Conservation (phyloP, 345 rosid species). For the Turnera subulata region DNA sequence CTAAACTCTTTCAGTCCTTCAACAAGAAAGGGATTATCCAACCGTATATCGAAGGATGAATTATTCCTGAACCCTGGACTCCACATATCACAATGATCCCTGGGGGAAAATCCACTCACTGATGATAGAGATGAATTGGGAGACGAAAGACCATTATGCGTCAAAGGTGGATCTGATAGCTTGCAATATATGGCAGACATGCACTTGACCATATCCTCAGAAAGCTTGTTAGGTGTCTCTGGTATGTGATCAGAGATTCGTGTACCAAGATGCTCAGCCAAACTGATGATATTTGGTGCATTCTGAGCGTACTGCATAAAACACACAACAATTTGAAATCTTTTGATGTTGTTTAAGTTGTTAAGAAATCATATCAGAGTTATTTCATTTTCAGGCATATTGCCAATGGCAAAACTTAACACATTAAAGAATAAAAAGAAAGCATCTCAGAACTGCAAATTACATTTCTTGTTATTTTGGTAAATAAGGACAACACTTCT, state of each 20-base stretch:
- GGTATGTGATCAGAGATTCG: conserved; percentile 84
- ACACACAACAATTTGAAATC: conserved; percentile 11
- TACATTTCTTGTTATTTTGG: neutral
- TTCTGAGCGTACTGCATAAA: conserved; percentile 65
- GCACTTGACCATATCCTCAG: conserved; percentile 96
- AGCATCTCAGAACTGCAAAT: neutral
- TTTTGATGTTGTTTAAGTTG: conserved; percentile 2
- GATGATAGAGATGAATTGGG: conserved; percentile 80
- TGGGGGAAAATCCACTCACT: conserved; percentile 65
- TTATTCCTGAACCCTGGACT: conserved; percentile 75
- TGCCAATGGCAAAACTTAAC: neutral
- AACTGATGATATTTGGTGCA: conserved; percentile 65
- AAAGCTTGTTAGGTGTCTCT: conserved; percentile 81
- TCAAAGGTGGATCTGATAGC: conserved; percentile 79
- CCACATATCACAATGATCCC: conserved; percentile 65
- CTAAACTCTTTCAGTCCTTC: conserved; percentile 91
- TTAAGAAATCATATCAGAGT: neutral
- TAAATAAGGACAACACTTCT: neutral
- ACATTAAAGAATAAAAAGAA: neutral
- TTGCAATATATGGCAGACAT: conserved; percentile 87
- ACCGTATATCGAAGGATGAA: conserved; percentile 65
- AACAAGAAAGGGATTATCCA: conserved; percentile 82
- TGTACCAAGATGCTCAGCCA: conserved; percentile 95
- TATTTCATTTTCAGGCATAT: neutral
- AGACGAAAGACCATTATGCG: conserved; percentile 60